A percentile compares a stretch with the other conserved stretches of the same genome.
Conservation (phyloP, 768 basidiomycete genomes). For the Amanita thiersii region DNA sequence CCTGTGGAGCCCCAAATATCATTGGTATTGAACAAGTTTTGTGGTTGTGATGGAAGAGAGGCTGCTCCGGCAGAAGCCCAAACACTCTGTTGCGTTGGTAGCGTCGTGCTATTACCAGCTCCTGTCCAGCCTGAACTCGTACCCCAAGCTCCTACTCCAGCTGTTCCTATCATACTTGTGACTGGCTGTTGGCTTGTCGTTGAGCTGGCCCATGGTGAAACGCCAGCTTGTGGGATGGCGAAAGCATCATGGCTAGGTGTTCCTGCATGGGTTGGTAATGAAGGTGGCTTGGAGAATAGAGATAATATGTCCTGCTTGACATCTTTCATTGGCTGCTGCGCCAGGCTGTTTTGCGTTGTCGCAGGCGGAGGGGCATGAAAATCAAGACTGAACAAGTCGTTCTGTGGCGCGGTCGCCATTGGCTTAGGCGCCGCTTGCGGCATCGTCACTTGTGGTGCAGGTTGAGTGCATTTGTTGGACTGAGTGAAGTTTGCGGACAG, state of each 20-base stretch:
- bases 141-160: conserved; percentile 58
- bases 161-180: conserved; percentile 47
- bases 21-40: conserved; percentile 38
- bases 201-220: conserved; percentile 22
- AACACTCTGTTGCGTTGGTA: conserved; percentile 29
- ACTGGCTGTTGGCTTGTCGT: conserved; percentile 18
- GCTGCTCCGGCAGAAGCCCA: conserved; percentile 26
- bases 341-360: conserved; percentile 16
- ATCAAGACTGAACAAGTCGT: conserved; percentile 80
- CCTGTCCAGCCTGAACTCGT: conserved; percentile 56
- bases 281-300: conserved; percentile 52
- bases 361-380: conserved; percentile 56
- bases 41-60: conserved; percentile 17
- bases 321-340: conserved; percentile 48
- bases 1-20: conserved; percentile 48
- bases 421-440: conserved; percentile 6
- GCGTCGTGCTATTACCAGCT: conserved; percentile 13
- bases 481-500: conserved; percentile 35
- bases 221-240: conserved; percentile 15
- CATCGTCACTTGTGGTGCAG: neutral
- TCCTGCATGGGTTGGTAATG: conserved; percentile 24
- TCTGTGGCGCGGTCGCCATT: conserved; percentile 28
- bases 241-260: conserved; percentile 29
- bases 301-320: conserved; percentile 83
- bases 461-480: conserved; percentile 12